phyloP scores from a whole-genome alignment of 225 moss, liverwort and hornwort species.

The Marchantia polymorpha region DNA sequence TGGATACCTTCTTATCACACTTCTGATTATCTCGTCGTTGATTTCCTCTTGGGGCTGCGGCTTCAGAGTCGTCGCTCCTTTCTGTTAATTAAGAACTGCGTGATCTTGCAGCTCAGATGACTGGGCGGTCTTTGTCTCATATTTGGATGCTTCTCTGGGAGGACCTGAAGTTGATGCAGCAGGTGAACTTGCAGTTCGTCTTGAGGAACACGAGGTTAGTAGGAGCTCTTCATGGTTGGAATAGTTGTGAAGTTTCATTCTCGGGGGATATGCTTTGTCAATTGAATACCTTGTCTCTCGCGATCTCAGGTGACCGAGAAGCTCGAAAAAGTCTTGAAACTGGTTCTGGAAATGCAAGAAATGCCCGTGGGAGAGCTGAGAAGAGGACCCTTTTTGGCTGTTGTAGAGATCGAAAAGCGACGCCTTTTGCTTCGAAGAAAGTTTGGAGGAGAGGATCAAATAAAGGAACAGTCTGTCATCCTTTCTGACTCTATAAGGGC shows the following conservation, averaged over 20 bases:
- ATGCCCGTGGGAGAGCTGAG: conserved; percentile 63
- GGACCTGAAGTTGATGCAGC: conserved; percentile 12
- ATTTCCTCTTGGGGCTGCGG: background rate
- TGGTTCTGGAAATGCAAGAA: conserved; percentile 72
- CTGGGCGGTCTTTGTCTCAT: conserved; percentile 72
- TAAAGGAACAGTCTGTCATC: conserved; percentile 37
- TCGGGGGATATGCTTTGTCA: background rate
- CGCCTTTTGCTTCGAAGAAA: conserved; percentile 43
- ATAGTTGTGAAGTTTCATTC: background rate
- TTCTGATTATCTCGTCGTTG: background rate
- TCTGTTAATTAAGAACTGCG: background rate
- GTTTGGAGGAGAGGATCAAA: conserved; percentile 19
- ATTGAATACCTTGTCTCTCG: background rate
- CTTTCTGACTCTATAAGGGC: conserved; percentile 61
- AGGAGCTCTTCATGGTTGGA: background rate
- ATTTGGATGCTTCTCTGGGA: conserved; percentile 62
- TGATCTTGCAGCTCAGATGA: conserved; percentile 83
- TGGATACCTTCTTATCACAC: background rate
- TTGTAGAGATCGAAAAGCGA: conserved; percentile 77
- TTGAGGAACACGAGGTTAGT: conserved; percentile 37
- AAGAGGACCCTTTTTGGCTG: conserved; percentile 80
- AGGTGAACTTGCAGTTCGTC: conserved; percentile 4
- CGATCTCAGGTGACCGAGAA: conserved; percentile 53
- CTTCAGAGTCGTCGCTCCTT: background rate
- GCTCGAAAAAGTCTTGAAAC: conserved; percentile 58